These are phyloP conservation scores for Spinacia oleracea DNA, from an alignment of 179 eudicot genomes.

Conservation along the genomic window DNA sequence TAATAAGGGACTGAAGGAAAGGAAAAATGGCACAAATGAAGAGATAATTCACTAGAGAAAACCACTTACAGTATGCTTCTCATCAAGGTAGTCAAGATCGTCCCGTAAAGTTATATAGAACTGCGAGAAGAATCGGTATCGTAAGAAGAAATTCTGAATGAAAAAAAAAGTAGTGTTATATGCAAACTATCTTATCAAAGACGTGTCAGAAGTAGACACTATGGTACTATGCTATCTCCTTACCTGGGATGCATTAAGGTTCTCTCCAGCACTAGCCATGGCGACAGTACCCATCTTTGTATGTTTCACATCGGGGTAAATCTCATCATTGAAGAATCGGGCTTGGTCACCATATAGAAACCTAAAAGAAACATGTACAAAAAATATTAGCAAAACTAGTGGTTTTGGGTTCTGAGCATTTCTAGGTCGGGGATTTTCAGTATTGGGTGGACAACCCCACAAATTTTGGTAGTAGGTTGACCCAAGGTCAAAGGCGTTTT, in stretches of 20 bases:
- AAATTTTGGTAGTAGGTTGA: too few species aligned
- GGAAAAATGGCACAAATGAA: not conserved
- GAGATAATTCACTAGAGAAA: not conserved
- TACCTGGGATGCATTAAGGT: constrained; percentile 96
- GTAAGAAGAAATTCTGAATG: not conserved
- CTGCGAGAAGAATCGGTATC: constrained; percentile 46
- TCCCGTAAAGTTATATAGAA: constrained; percentile 86
- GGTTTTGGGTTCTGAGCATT: not conserved
- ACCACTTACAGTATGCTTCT: constrained; percentile 87
- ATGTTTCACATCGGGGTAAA: constrained; percentile 77
- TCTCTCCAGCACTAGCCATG: constrained; percentile 97
- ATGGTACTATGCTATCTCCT: not conserved
- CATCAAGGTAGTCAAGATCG: constrained; percentile 93
- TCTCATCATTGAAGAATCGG: constrained; percentile 85
- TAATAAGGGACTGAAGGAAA: not conserved
- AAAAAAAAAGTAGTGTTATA: not conserved
- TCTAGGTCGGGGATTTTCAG: not conserved
- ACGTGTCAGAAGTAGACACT: not conserved
- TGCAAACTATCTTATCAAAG: not conserved
- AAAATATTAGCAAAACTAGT: not conserved
- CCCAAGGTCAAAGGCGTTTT: too few species aligned
- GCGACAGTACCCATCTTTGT: constrained; percentile 82
- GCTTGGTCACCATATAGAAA: constrained; percentile 91
- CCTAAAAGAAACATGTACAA: constrained; percentile 35
- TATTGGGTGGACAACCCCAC: not conserved